Base-by-base conservation (phyloP, 2,329 filamentous ascomycete genomes). In the Colletotrichum abscissum region DNA sequence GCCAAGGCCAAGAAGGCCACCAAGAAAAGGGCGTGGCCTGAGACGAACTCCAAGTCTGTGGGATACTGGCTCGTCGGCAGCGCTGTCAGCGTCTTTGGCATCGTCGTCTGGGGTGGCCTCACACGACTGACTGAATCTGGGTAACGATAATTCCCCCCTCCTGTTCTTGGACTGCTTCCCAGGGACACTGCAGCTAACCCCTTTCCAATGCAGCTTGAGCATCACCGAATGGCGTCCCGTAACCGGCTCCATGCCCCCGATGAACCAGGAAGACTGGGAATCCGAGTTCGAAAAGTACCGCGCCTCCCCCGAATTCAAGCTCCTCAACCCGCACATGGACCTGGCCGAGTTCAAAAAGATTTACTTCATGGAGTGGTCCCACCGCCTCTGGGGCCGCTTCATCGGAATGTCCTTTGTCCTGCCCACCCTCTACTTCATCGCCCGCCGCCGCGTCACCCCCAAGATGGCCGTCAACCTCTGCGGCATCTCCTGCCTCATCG, bases 221-320 rank as follows among this genome's bases (percentile, higher is more conserved):
- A 99, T 99, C 79, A 99, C 97, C 75, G 97, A 99, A 93, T 99
- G 97, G 97, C 93, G 92, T 77, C 97, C 97, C 63, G 95, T 99
- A 56, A 98, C 97, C 11, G 97, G 97, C 77, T 95, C 95, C 19
- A 86, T 97, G 49, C 95, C 95, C 46, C 97, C 97, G 49, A 89
- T 94, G 83, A 93, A 91, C 78, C 84, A 88, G 28, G 91, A 88
- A 72, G 94, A 96, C 80, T 99, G 97, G 97, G 92, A 98, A 78
- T 91, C 92, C 76, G 97, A 98, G 80, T 99, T 98, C 85, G 87
- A 92, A 69, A 97, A 97, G 84, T 99, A 99, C 87, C 92, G 93
- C 76, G 91, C 93, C 56, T 98, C 95, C 24, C 97, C 97, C 75
- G 97, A 99, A 84, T 99, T 96, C 86, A 91, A 94, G 80, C 90